Conservation (phyloP, 768 basidiomycete genomes). For the Dictyophora rubrovolvata region DNA sequence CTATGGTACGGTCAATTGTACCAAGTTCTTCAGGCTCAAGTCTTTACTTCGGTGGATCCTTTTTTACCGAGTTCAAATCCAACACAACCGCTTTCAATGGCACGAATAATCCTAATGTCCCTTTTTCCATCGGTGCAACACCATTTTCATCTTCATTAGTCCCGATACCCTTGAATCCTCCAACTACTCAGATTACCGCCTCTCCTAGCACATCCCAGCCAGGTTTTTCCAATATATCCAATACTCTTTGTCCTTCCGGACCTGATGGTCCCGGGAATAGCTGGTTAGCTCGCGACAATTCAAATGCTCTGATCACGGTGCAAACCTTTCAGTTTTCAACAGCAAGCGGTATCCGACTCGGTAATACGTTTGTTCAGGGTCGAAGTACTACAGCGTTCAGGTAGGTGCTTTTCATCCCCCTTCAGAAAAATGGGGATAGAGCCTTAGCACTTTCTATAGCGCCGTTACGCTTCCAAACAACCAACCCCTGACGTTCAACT, state of each 20-base stretch:
- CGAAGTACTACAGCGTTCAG: conserved; percentile 84
- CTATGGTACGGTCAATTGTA: conserved; percentile 65
- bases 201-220: conserved; percentile 53
- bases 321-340: conserved; percentile 64
- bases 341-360: conserved; percentile 75
- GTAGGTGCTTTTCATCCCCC: conserved; percentile 34
- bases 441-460: conserved; percentile 31
- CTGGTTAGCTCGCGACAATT: conserved; percentile 76
- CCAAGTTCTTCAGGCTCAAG: conserved; percentile 60
- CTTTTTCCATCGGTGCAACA: conserved; percentile 70
- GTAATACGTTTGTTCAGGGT: conserved; percentile 77
- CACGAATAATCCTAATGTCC: conserved; percentile 78
- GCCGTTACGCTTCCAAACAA: conserved; percentile 87
- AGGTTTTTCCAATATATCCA: conserved; percentile 52
- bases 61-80: conserved; percentile 63
- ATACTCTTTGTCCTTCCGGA: conserved; percentile 81
- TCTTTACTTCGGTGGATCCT: conserved; percentile 83
- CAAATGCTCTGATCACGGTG: conserved; percentile 62
- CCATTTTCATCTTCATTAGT: conserved; percentile 87
- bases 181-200: conserved; percentile 42
- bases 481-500: conserved; percentile 63
- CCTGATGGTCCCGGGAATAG: conserved; percentile 66
- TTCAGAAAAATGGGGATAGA: too few relatives aligned
- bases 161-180: conserved; percentile 50
- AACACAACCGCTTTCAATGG: conserved; percentile 41